phyloP scores from a whole-genome alignment of 164 flowering plant species.

The Protea cynaroides region DNA sequence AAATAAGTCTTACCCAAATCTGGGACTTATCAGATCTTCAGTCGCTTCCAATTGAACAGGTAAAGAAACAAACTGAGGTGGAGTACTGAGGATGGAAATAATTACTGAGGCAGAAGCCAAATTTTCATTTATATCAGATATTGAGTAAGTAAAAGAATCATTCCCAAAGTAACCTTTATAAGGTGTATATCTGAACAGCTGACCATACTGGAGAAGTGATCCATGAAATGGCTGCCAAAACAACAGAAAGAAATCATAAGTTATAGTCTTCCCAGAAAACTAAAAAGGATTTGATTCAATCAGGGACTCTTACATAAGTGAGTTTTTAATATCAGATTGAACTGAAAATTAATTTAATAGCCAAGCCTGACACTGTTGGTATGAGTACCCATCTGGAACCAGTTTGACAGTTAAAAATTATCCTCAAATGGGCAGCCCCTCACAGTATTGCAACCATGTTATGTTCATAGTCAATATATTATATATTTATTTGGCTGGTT shows the following conservation, averaged over 20 bases:
- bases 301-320: no score
- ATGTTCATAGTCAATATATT: no score
- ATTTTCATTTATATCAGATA: slow-evolving; percentile 61
- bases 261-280: not conserved
- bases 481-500: no score
- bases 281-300: not conserved
- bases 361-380: no score
- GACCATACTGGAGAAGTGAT: slow-evolving; percentile 59
- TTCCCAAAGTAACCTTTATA: slow-evolving; percentile 64
- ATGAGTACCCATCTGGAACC: no score
- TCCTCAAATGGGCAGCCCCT: no score
- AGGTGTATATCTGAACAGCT: slow-evolving; percentile 73
- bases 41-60: slow-evolving; percentile 64
- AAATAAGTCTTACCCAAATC: slow-evolving; percentile 46
- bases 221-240: slow-evolving; percentile 73
- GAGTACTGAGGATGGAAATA: slow-evolving; percentile 55
- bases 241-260: not conserved
- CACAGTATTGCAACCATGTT: no score
- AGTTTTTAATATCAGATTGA: no score
- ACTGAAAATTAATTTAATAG: no score
- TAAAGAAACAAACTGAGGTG: slow-evolving; percentile 72
- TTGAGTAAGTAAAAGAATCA: slow-evolving; percentile 64
- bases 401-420: no score
- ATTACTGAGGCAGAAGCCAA: slow-evolving; percentile 48
- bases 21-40: slow-evolving; percentile 72